These are phyloP conservation scores for Flaveria sonorensis DNA, from an alignment of 129 eudicot genomes.

Conservation along the genomic window DNA sequence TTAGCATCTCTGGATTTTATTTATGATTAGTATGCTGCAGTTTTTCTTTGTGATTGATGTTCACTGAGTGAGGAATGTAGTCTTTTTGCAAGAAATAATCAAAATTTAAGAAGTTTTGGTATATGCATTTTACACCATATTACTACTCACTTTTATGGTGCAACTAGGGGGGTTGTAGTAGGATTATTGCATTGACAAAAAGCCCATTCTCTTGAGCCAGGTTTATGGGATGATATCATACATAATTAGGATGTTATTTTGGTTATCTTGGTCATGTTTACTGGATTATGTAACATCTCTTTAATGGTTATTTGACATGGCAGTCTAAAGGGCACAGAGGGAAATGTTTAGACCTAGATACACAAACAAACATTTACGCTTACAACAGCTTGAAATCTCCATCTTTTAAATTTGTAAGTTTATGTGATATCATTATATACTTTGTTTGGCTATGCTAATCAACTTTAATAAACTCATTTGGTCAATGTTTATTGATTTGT, in stretches of 20 bases:
- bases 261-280: neutral
- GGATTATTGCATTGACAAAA: neutral
- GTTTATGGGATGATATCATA: neutral
- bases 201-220: neutral
- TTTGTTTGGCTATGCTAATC: neutral
- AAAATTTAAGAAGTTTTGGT: neutral
- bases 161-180: neutral
- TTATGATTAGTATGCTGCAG: neutral
- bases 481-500: constrained; percentile 13
- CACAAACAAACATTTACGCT: constrained; percentile 37
- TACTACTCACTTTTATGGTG: neutral
- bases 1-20: neutral
- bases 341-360: constrained; percentile 16
- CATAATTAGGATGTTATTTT: neutral
- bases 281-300: neutral
- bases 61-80: neutral
- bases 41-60: neutral
- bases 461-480: constrained; percentile 4
- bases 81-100: neutral
- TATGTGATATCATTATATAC: neutral
- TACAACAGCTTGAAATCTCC: constrained; percentile 61
- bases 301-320: constrained; percentile 20
- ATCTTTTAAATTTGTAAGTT: constrained; percentile 72
- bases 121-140: neutral
- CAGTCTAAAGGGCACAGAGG: constrained; percentile 51